These are phyloP conservation scores for Phaeophleospora eucalypticola DNA, from an alignment of 2,329 filamentous ascomycete species.

Conservation along the genomic window DNA sequence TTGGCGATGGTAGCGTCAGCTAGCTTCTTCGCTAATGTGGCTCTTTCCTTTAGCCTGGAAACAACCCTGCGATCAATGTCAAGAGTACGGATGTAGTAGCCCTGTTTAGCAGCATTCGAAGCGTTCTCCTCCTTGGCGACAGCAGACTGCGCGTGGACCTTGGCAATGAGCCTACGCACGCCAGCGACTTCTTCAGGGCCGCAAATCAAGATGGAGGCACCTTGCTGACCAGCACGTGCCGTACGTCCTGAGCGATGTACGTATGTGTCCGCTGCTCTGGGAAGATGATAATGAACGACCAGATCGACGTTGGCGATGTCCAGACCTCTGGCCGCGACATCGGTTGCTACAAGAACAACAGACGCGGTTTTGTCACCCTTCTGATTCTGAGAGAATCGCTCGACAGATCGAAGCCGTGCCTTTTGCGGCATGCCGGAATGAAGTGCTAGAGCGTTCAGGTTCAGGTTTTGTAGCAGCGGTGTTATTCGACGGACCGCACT, in stretches of 20 bases:
- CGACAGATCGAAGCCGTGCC: conserved; percentile 84
- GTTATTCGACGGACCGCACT: conserved; percentile 81
- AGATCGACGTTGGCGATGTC: conserved; percentile 88
- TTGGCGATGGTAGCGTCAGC: conserved; percentile 80
- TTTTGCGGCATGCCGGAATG: conserved; percentile 97
- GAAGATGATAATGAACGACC: conserved; percentile 92
- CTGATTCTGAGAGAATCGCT: conserved; percentile 64
- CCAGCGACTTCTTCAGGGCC: conserved; percentile 85
- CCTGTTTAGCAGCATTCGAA: conserved; percentile 43
- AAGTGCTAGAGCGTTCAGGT: conserved; percentile 69
- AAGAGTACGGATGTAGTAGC: conserved; percentile 71
- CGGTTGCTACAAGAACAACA: conserved; percentile 78
- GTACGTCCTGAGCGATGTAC: conserved; percentile 94
- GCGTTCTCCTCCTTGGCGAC: conserved; percentile 40
- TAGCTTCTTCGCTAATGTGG: conserved; percentile 79
- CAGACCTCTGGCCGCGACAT: conserved; percentile 87
- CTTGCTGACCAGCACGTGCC: conserved; percentile 72
- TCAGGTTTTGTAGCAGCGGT: conserved; percentile 77
- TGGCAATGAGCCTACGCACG: conserved; percentile 76
- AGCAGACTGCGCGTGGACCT: conserved; percentile 67
- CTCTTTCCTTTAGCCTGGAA: conserved; percentile 68
- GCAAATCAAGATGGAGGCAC: conserved; percentile 83
- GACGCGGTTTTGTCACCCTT: conserved; percentile 47
- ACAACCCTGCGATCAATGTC: conserved; percentile 80
- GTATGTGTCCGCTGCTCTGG: conserved; percentile 85